Evolutionary conservation across 441 rosid genomes (phyloP).

Genomic region (Corymbia citriodora): DNA sequence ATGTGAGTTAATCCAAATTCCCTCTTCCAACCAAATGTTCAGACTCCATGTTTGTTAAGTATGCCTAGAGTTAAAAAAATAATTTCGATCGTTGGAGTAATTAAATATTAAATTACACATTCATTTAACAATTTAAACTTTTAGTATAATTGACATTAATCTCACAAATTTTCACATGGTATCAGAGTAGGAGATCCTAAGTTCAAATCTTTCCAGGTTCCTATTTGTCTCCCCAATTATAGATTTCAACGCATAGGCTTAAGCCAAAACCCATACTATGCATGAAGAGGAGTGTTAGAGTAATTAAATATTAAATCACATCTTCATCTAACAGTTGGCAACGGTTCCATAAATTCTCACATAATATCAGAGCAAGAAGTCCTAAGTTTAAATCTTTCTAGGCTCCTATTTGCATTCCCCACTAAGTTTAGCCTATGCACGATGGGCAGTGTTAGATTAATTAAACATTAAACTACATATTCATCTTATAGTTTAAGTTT

Average conservation of each 20-base stretch:
- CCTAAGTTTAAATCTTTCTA: not conserved
- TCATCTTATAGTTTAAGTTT: too few relatives aligned
- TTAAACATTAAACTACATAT: too few relatives aligned
- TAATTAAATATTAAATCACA: too few relatives aligned
- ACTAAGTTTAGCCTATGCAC: not conserved
- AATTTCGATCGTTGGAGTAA: not conserved
- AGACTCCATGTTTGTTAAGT: not conserved
- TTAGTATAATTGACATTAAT: fast-evolving
- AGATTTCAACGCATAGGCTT: too few relatives aligned
- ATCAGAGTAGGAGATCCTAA: too few relatives aligned
- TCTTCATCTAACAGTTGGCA: too few relatives aligned
- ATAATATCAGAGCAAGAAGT: not conserved
- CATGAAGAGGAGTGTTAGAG: not conserved
- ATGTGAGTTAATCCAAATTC: not conserved
- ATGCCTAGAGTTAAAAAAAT: not conserved
- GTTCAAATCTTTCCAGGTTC: too few relatives aligned
- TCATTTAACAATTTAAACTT: too few relatives aligned
- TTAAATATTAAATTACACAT: fast-evolving
- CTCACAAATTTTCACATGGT: not conserved
- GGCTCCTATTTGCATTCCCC: not conserved
- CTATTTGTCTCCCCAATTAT: not conserved
- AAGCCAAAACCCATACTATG: not conserved
- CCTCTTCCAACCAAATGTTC: not conserved
- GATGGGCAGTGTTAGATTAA: not conserved
- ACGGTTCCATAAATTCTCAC: too few relatives aligned